phyloP scores from a whole-genome alignment of 2,329 filamentous ascomycete genomes.

The Diaporthe batatas region DNA sequence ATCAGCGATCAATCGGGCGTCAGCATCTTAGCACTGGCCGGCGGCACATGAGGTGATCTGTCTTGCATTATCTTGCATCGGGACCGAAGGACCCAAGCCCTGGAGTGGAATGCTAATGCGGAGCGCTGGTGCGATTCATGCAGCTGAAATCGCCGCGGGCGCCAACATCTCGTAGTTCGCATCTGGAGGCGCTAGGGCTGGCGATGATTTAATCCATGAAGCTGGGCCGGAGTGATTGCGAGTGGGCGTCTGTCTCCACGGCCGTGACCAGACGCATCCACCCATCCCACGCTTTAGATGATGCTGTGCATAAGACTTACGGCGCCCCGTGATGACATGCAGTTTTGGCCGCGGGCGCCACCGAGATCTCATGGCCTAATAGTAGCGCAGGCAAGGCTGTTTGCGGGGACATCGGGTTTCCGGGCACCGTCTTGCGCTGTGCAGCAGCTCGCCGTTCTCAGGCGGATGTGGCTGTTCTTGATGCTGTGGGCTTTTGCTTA shows the following conservation, averaged over 20 bases:
- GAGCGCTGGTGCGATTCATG: slow-evolving; percentile 5
- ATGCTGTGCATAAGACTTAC: background rate
- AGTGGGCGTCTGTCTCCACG: background rate
- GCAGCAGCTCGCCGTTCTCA: background rate
- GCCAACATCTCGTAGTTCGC: slow-evolving; percentile 26
- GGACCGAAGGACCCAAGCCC: slow-evolving; percentile 3
- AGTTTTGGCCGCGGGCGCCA: background rate
- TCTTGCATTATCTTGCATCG: slow-evolving; percentile 26
- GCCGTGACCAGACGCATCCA: too few relatives aligned
- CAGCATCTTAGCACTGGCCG: slow-evolving; percentile 23
- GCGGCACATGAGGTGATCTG: background rate
- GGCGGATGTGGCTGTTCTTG: background rate
- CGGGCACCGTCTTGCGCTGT: background rate
- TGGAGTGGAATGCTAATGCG: background rate
- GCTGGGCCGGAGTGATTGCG: slow-evolving; percentile 14
- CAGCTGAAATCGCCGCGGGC: slow-evolving; percentile 15
- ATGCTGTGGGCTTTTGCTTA: slow-evolving; percentile 11
- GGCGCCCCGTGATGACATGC: slow-evolving; percentile 28
- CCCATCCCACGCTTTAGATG: background rate
- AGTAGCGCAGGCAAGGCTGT: background rate
- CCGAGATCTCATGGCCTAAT: background rate
- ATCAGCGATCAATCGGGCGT: slow-evolving; percentile 16
- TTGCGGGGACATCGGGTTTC: background rate
- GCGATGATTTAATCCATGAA: slow-evolving; percentile 27
- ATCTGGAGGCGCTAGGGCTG: slow-evolving; percentile 15